These are phyloP conservation scores for Suillus bovinus DNA, from an alignment of 768 basidiomycete genomes.

Conservation along the genomic window DNA sequence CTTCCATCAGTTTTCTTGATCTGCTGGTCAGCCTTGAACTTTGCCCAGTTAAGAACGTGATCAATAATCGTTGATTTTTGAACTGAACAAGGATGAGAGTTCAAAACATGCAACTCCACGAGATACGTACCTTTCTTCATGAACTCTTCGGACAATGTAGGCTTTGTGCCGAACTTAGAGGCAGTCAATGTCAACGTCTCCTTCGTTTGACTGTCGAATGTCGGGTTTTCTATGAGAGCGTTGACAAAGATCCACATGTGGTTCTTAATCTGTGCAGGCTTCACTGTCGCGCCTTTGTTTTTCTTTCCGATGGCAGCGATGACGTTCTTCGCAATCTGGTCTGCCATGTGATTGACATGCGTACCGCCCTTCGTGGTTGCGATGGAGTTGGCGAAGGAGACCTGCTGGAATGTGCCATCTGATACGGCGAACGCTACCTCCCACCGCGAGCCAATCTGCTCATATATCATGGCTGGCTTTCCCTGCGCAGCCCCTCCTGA, in stretches of 20 bases:
- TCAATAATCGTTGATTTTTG: conserved; percentile 89
- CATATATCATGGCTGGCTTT: conserved; percentile 83
- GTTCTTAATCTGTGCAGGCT: conserved; percentile 90
- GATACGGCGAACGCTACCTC: conserved; percentile 95
- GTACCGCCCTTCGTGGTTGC: conserved; percentile 96
- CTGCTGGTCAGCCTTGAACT: conserved; percentile 94
- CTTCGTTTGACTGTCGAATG: conserved; percentile 99
- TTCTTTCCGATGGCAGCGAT: conserved; percentile 88
- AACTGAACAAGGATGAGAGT: conserved; percentile 46
- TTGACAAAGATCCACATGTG: conserved; percentile 99
- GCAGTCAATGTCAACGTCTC: conserved; percentile 87
- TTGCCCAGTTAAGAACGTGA: conserved; percentile 92
- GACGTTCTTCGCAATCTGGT: conserved; percentile 86
- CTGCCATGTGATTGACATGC: conserved; percentile 82
- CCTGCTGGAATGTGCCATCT: conserved; percentile 88
- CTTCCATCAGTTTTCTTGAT: conserved; percentile 94
- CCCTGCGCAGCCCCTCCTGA: conserved; percentile 78
- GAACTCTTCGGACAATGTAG: conserved; percentile 84
- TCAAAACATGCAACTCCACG: neutral
- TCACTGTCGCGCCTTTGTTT: conserved; percentile 96
- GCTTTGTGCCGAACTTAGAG: conserved; percentile 90
- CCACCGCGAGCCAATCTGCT: conserved; percentile 81
- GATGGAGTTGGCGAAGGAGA: conserved; percentile 98
- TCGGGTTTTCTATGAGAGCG: conserved; percentile 93
- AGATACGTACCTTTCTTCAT: conserved; percentile 82